A percentile compares a stretch with the other conserved stretches of the same genome.
phyloP scores from a whole-genome alignment of 345 rosid species.

The Citrus reticulata region DNA sequence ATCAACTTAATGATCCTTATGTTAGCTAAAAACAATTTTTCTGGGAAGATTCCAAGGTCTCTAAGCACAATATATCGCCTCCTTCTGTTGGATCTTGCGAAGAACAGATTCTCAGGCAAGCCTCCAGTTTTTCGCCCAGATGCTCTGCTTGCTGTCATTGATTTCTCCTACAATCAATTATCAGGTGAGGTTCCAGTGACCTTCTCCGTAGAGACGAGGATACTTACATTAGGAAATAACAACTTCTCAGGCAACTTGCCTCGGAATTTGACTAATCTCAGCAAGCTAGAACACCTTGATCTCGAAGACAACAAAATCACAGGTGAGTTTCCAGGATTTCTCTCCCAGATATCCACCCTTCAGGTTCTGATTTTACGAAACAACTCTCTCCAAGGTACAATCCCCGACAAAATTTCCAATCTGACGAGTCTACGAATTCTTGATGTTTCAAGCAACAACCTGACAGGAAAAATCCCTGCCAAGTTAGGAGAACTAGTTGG shows the following conservation, averaged over 20 bases:
- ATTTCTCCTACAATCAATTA: slow-evolving; percentile 31
- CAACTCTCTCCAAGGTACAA: slow-evolving; percentile 23
- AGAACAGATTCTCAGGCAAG: slow-evolving; percentile 28
- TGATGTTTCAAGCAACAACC: slow-evolving; percentile 30
- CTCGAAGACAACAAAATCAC: slow-evolving; percentile 34
- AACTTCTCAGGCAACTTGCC: slow-evolving; percentile 28
- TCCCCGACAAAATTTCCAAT: slow-evolving; percentile 17
- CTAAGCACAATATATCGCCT: slow-evolving; percentile 27
- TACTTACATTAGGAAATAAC: slow-evolving; percentile 24
- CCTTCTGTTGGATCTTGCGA: slow-evolving; percentile 25
- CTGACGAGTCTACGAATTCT: slow-evolving; percentile 29
- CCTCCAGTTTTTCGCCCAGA: slow-evolving; percentile 21
- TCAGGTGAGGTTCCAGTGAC: slow-evolving; percentile 29
- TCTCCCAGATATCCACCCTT: slow-evolving; percentile 22
- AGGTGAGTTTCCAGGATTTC: slow-evolving; percentile 25
- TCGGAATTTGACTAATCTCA: slow-evolving; percentile 20
- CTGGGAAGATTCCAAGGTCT: slow-evolving; percentile 30
- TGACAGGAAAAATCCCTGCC: slow-evolving; percentile 21
- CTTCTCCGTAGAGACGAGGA: slow-evolving; percentile 19
- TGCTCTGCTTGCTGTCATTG: slow-evolving; percentile 19
- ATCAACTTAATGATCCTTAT: slow-evolving; percentile 16
- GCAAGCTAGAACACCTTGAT: slow-evolving; percentile 29
- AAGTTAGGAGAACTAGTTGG: slow-evolving; percentile 21
- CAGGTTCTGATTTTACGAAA: slow-evolving; percentile 26
- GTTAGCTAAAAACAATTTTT: slow-evolving; percentile 28